Evolutionary conservation across 805 yeast species (phyloP).

Genomic region (Deakozyma indianensis): DNA sequence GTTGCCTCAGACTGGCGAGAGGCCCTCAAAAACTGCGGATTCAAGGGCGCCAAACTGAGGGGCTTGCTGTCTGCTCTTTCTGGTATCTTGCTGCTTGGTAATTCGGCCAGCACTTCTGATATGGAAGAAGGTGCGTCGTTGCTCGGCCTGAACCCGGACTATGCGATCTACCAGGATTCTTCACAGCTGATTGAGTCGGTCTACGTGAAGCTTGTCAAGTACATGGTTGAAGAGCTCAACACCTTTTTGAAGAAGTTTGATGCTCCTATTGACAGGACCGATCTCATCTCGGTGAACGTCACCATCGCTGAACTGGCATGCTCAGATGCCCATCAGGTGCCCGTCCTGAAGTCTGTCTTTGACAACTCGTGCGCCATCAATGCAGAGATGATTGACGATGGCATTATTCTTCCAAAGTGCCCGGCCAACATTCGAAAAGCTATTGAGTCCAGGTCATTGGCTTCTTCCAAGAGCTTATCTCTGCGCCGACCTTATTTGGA

Average conservation of each 20-base stretch:
- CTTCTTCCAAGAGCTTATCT: neutral
- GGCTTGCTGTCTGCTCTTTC: slow-evolving; percentile 22
- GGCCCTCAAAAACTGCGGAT: slow-evolving; percentile 21
- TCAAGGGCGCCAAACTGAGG: slow-evolving; percentile 19
- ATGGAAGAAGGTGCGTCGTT: slow-evolving; percentile 27
- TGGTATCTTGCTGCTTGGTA: slow-evolving; percentile 25
- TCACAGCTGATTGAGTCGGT: slow-evolving; percentile 21
- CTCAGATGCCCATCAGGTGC: slow-evolving; percentile 12
- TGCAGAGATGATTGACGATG: slow-evolving; percentile 24
- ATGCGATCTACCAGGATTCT: slow-evolving; percentile 14
- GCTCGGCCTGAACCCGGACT: slow-evolving; percentile 22
- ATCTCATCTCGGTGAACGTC: slow-evolving; percentile 21
- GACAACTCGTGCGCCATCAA: slow-evolving; percentile 23
- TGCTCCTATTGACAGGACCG: slow-evolving; percentile 8
- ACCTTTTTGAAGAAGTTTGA: slow-evolving; percentile 20
- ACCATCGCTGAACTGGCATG: slow-evolving; percentile 22
- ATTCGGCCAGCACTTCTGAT: slow-evolving; percentile 17
- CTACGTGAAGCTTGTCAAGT: slow-evolving; percentile 19
- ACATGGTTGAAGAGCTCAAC: slow-evolving; percentile 22
- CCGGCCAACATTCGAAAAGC: slow-evolving; percentile 13
- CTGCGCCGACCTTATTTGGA: neutral
- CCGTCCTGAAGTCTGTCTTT: slow-evolving; percentile 18
- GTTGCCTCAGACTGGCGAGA: slow-evolving; percentile 28
- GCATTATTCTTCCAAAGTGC: slow-evolving; percentile 18
- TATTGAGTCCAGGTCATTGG: slow-evolving; percentile 3